phyloP scores from a whole-genome alignment of 2,329 filamentous ascomycete genomes.

The Talaromyces sp. region DNA sequence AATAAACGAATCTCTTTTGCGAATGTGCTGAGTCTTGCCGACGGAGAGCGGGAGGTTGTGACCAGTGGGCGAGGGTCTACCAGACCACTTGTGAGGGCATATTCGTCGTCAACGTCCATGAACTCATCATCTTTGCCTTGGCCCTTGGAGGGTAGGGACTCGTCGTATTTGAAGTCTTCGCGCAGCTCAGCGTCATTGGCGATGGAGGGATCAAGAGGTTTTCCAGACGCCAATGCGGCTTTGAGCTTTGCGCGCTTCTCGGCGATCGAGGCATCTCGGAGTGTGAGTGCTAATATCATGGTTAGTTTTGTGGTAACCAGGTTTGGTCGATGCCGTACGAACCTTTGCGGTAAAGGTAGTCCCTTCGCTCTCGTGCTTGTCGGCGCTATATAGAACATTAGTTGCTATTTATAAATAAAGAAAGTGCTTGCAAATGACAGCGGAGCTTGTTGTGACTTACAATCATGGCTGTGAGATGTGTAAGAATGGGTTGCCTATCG shows the following conservation, averaged over 20 bases:
- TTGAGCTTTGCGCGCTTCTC: constrained; percentile 87
- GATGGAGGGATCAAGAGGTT: constrained; percentile 74
- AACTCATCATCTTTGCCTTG: constrained; percentile 78
- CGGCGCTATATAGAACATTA: constrained; percentile 49
- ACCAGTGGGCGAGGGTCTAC: constrained; percentile 85
- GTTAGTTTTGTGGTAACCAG: neutral
- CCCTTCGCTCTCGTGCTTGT: constrained; percentile 73
- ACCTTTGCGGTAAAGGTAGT: constrained; percentile 80
- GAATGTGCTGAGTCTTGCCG: constrained; percentile 78
- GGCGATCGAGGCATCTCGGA: constrained; percentile 87
- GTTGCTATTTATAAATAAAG: neutral
- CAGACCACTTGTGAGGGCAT: constrained; percentile 83
- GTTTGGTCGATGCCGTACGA: constrained; percentile 2
- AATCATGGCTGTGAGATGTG: constrained; percentile 14
- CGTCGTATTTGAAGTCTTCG: constrained; percentile 90
- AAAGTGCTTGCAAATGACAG: neutral
- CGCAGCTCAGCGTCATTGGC: constrained; percentile 81
- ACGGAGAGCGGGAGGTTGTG: constrained; percentile 86
- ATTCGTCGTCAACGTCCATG: constrained; percentile 85
- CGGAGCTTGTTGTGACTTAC: constrained; percentile 4
- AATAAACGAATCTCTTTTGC: constrained; percentile 86
- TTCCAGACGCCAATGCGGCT: constrained; percentile 81
- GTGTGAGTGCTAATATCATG: constrained; percentile 61
- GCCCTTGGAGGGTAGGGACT: constrained; percentile 54
- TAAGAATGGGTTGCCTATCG: neutral